Evolutionary conservation across 1,284 basidiomycete genomes (phyloP), one percentile per base, ranked within the genome.

Genomic region (Butyriboletus appendiculatus): DNA sequence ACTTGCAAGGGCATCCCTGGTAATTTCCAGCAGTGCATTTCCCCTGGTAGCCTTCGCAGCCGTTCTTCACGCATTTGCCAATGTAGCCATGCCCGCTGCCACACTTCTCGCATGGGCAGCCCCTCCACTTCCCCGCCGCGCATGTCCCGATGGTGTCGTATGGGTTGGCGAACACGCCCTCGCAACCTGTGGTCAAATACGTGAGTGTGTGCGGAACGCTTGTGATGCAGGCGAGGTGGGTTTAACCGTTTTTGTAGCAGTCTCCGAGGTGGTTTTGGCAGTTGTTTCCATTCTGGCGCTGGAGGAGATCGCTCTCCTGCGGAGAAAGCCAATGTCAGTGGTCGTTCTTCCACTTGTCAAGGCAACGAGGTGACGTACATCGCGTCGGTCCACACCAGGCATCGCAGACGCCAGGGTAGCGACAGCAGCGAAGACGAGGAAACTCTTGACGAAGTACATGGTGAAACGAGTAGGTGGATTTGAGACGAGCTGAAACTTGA

Each of bases 61-160:
- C 45, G 15, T 44, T 43, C 0, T 11, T 32, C 1, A 16, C 2
- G 24, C 40, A 57, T 5, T 15, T n/a, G 7, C 41, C 41, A 6
- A 18, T n/a, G 18, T 55, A 42, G 3, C 44, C 33, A 32, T 16
- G 9, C 9, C 41, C 32, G 20, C 35, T 40, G 4, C 45, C 53
- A 22, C 54, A 56, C 35, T 52, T 52, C 30, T 44, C 55, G 34
- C 55, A 57, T 8, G 55, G 40, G 24, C 47, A 57, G 11, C 39
- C 54, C 1, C 8, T 20, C 6, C 12, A 55, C 5, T 10, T 11
- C 11, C 45, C 55, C 8, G 18, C 12, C 2, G 33, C 30, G 30
- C 55, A 44, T 18, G 7, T 15, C 1, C 54, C 55, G 5, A 51
- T n/a, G 6, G 44, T 56, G 28, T 35, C 28, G 9, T n/a, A 12